phyloP scores from a whole-genome alignment of 1,284 basidiomycete genomes.

The Cryptococcus jaspeensis region DNA sequence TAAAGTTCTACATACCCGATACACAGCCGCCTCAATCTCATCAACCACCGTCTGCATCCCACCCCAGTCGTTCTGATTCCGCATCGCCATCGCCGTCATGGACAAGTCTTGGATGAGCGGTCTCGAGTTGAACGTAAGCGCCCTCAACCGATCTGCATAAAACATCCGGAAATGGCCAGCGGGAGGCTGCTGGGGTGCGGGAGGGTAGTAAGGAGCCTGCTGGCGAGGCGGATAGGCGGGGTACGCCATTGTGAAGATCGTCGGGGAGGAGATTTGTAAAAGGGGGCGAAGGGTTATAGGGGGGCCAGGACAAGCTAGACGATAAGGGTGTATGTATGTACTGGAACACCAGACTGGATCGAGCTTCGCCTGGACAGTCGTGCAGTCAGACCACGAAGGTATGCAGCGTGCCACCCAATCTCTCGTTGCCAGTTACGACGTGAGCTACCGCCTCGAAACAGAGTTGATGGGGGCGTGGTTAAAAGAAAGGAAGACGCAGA shows the following conservation, averaged over 20 bases:
- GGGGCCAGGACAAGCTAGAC: no score
- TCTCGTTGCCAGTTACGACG: no score
- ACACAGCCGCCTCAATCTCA: constrained; percentile 83
- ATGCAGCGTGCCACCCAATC: no score
- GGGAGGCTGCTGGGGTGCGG: constrained; percentile 8
- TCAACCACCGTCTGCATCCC: constrained; percentile 79
- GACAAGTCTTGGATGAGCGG: constrained; percentile 95
- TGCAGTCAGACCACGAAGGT: no score
- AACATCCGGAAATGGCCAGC: constrained; percentile 54
- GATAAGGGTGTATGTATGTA: no score
- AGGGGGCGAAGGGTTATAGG: background rate
- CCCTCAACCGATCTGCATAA: constrained; percentile 71
- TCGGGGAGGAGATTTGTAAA: background rate
- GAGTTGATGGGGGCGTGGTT: background rate
- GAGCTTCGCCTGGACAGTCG: no score
- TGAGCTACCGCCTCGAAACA: background rate
- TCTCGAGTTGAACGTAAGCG: constrained; percentile 92
- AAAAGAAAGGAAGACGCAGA: background rate
- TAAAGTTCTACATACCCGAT: constrained; percentile 52
- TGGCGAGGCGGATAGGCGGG: constrained; percentile 12
- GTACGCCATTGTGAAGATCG: constrained; percentile 9
- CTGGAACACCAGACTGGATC: no score
- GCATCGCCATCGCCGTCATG: constrained; percentile 78
- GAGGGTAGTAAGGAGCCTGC: constrained; percentile 6
- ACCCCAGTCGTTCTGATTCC: constrained; percentile 60